phyloP scores from a whole-genome alignment of 208 protist species.

The Trypanosoma platydactyli region DNA sequence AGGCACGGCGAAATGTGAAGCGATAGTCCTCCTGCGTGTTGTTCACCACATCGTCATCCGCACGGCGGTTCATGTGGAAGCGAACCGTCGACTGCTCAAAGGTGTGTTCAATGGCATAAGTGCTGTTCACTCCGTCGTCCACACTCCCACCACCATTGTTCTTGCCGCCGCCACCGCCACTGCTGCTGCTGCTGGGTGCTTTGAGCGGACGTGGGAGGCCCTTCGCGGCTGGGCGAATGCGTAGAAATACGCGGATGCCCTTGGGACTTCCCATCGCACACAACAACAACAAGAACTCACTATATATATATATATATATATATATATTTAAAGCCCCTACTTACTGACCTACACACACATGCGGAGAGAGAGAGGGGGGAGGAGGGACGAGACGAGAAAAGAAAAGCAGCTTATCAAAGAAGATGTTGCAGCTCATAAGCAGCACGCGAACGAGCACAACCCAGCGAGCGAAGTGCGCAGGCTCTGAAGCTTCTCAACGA shows the following conservation, averaged over 20 bases:
- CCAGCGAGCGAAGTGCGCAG: not conserved
- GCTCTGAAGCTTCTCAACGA: not conserved
- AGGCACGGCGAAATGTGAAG: constrained; percentile 81
- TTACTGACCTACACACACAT: too few relatives aligned
- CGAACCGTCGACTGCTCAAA: constrained; percentile 46
- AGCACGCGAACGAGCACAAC: not conserved
- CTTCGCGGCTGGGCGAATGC: constrained; percentile 65
- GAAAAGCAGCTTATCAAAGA: too few relatives aligned
- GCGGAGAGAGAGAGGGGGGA: too few relatives aligned
- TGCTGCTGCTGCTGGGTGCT: too few relatives aligned
- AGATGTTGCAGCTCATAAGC: too few relatives aligned
- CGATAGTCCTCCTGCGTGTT: constrained; percentile 64
- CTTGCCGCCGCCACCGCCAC: too few relatives aligned
- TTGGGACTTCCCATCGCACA: constrained; percentile 34
- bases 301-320: constrained; percentile 20
- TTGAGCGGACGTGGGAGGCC: constrained; percentile 56
- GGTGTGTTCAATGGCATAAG: constrained; percentile 44
- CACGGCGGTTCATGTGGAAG: constrained; percentile 43
- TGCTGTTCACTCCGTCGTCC: constrained; percentile 1
- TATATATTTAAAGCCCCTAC: constrained; percentile 16
- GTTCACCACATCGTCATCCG: constrained; percentile 61
- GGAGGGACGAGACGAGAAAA: too few relatives aligned
- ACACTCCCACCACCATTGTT: constrained; percentile 3
- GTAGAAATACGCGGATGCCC: constrained; percentile 77
- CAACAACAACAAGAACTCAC: not conserved